A percentile compares a stretch with the other conserved stretches of the same genome.
These are phyloP conservation scores for Suhomyces coccinellae DNA, from an alignment of 1,139 yeast species.

Conservation along the genomic window DNA sequence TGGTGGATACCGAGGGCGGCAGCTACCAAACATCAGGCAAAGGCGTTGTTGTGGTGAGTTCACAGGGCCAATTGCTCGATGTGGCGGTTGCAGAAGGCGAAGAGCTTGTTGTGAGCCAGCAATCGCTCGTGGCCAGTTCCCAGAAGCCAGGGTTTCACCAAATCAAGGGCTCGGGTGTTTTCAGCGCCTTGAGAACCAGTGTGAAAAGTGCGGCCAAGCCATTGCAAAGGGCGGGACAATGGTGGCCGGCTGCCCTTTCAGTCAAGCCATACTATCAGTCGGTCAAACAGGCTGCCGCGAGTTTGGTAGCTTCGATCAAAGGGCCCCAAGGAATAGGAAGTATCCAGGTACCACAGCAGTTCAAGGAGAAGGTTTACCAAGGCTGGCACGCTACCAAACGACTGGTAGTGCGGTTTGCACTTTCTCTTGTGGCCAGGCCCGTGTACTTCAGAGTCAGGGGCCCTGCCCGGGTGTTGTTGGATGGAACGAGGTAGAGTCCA, in stretches of 20 bases:
- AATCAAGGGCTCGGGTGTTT: slow-evolving; percentile 3
- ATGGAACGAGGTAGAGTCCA: background rate
- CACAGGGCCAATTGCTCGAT: slow-evolving; percentile 17
- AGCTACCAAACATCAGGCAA: slow-evolving; percentile 17
- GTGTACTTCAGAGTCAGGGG: slow-evolving; percentile 16
- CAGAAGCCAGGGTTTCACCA: background rate
- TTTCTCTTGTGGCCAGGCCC: slow-evolving; percentile 9
- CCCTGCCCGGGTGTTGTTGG: slow-evolving; percentile 18
- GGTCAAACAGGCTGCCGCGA: background rate
- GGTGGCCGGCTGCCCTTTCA: slow-evolving; percentile 1
- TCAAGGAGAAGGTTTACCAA: background rate
- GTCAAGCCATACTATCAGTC: background rate
- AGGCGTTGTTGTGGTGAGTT: slow-evolving; percentile 22
- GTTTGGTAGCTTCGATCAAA: background rate
- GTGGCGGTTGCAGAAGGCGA: slow-evolving; percentile 17
- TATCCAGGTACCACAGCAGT: background rate
- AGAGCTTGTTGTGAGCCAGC: slow-evolving; percentile 16
- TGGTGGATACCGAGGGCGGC: slow-evolving; percentile 2
- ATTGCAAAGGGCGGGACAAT: background rate
- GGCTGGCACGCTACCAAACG: slow-evolving; percentile 4
- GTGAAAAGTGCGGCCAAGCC: background rate
- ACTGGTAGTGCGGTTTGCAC: background rate
- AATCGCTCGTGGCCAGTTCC: slow-evolving; percentile 20
- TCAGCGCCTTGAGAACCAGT: background rate
- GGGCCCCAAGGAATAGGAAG: background rate